Base-by-base conservation (phyloP, 176 grass and related monocot genomes). In the Oryza australiensis region DNA sequence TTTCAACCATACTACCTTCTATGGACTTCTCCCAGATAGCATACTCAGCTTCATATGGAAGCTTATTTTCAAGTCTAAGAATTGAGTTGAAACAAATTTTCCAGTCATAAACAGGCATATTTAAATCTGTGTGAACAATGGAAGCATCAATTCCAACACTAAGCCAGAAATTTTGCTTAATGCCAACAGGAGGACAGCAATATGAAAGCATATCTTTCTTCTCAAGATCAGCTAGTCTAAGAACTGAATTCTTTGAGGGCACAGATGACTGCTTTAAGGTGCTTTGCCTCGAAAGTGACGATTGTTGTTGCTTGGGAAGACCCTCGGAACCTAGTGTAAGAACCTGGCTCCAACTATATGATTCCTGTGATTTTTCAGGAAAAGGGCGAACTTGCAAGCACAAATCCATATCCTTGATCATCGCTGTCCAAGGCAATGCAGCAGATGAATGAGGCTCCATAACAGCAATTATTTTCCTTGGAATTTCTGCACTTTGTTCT, bases 51-150 rank as follows among this genome's bases (percentile, higher is more conserved):
- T 95, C 90, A 57, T 79, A 90, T 7, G 95, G 95, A 73, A 98
- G 90, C 76, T 95, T 98, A 84, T 98, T 98, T 91, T 98, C 95
- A 79, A 98, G 87, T 75, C 92, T 87, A 75, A 98, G 78, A 84
- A 87, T 86, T 53, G 95, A 95, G 91, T 93, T 98, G 79, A 98
- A 73, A 72, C 90, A 98, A 57, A 98, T 93, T 84, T 82, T 95
- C 95, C 92, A 98, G 82, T 98, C 92, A 64, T 83, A 91, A 75
- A 98, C 79, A 79, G 95, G 90, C 48, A 90, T 68, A 84, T 98
- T 98, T 73, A 98, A 73, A 59, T 98, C 92, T 32, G 95, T 95
- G 78, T 95, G 92, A 91, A 98, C 82, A 81, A 94, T 87, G 18
- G 95, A 93, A 70, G 92, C 90, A 88, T 98, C 90, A 29, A 91